These are phyloP conservation scores for Mortierella sp. DNA, from an alignment of 371 early-diverging fungal species.

Conservation along the genomic window DNA sequence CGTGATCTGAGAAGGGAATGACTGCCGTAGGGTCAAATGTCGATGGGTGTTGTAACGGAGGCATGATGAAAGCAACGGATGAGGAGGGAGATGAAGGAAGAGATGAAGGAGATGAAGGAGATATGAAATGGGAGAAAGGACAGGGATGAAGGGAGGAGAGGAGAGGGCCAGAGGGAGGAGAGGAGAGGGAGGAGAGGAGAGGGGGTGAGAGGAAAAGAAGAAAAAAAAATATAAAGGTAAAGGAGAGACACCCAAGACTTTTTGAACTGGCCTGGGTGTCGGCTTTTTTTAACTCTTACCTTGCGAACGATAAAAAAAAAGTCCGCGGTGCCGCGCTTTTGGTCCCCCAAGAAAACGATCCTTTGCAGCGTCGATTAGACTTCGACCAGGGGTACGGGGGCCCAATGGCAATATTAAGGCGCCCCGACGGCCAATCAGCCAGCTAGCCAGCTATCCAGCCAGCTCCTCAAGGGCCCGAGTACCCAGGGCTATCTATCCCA, in stretches of 20 bases:
- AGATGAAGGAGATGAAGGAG: background rate
- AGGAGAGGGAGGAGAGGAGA: background rate
- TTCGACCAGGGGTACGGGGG: background rate
- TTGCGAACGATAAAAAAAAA: background rate
- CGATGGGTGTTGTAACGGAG: conserved; percentile 31
- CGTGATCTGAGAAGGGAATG: conserved; percentile 44
- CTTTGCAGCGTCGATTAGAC: background rate
- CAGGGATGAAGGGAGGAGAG: background rate
- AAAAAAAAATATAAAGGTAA: background rate
- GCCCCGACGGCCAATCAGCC: background rate
- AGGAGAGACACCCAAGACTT: background rate
- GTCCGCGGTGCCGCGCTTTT: conserved; percentile 19
- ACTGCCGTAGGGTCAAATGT: conserved; percentile 19
- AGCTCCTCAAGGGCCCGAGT: background rate
- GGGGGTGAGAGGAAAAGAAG: background rate
- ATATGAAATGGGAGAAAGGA: background rate
- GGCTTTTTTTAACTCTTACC: background rate
- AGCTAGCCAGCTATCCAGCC: background rate
- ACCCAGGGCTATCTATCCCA: conserved; percentile 1
- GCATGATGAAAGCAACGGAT: conserved; percentile 19
- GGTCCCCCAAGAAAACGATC: background rate
- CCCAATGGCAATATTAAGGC: background rate
- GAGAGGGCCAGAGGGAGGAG: background rate
- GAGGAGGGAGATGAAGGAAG: background rate
- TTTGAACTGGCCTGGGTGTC: background rate